Evolutionary conservation across 192 early-diverging fungal genomes (phyloP).

Genomic region (Backusella morwellensis): DNA sequence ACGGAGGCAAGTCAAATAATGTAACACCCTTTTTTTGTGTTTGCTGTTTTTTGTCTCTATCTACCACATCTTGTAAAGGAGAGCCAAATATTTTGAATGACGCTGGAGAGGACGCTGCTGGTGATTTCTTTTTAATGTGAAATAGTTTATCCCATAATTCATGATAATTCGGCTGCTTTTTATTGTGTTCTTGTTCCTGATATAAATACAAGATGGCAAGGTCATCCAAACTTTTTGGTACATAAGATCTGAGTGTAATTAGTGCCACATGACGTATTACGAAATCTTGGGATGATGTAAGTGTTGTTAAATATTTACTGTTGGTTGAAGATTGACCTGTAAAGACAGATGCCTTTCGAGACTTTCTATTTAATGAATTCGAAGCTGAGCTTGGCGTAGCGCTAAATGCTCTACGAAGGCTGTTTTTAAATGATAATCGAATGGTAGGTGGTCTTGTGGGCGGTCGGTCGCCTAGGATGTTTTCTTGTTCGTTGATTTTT

Average conservation of each 20-base stretch:
- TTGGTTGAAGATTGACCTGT: background rate
- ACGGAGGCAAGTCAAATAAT: background rate
- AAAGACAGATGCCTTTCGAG: background rate
- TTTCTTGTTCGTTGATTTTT: background rate
- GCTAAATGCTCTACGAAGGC: background rate
- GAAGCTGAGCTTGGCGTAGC: background rate
- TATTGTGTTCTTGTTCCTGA: background rate
- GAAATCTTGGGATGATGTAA: conserved; percentile 73
- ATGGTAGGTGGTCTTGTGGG: background rate
- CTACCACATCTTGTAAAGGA: background rate
- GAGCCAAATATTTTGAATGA: conserved; percentile 4
- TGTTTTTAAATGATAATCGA: background rate
- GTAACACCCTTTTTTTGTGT: background rate
- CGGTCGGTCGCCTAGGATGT: background rate
- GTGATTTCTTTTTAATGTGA: conserved; percentile 8
- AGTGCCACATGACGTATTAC: conserved; percentile 83
- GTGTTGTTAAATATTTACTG: conserved; percentile 50
- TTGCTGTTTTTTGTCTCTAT: conserved; percentile 1
- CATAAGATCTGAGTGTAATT: conserved; percentile 67
- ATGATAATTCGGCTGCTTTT: background rate
- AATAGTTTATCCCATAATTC: conserved; percentile 15
- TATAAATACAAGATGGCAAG: conserved; percentile 18
- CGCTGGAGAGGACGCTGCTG: background rate
- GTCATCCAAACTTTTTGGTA: background rate
- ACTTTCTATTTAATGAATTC: background rate